Base-by-base conservation (phyloP, 75 land plant genomes). In the Chamaecyparis obtusa region DNA sequence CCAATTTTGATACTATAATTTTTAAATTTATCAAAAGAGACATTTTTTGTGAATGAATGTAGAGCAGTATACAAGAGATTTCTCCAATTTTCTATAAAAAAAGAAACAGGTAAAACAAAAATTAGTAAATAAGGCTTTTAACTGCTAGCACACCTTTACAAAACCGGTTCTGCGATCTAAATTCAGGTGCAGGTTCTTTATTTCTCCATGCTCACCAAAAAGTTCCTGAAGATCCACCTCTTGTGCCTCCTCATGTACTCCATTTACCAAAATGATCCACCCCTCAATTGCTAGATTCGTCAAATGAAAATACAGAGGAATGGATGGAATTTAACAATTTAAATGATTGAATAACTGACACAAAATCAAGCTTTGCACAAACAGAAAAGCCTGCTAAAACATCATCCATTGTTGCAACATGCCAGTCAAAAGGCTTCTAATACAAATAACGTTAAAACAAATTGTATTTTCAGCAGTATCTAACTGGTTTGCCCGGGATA, bases 211-310 rank as follows among this genome's bases (percentile, higher is more conserved):
- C 56, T 98, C 99, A 43, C 97, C 94, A 91, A 98, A 98, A 5
- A 90, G 87, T 89, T 91, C 98, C 6, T 93, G 97, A 1, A 98
- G 92, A 88, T 98, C 99, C 85, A 96, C 99, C 78, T 98, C 99
- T 83, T 96, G 99, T 48, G 99, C 99, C 85, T 98, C 99, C 88
- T 95, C 99, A 87, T 98, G 99, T 1, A 98, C 98, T 85, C 99
- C 99, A 87, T 96, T 95, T 9, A 96, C 97, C 91, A 98, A 83
- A 82, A 98, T 90, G 46, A 98, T 98, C 99, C 99, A 98, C 77
- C 99, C 99, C 91, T 98, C 99, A 84, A 98, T 90, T n/a, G 98
- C 98, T 96, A 88, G 11, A 86, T 24, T 24, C 13, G n/a, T 24
- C 33, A 19, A 80, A 86, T 5, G 11, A 49, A 83, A 86, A 36